phyloP scores from a whole-genome alignment of 345 rosid species.

The Bruguiera parviflora region DNA sequence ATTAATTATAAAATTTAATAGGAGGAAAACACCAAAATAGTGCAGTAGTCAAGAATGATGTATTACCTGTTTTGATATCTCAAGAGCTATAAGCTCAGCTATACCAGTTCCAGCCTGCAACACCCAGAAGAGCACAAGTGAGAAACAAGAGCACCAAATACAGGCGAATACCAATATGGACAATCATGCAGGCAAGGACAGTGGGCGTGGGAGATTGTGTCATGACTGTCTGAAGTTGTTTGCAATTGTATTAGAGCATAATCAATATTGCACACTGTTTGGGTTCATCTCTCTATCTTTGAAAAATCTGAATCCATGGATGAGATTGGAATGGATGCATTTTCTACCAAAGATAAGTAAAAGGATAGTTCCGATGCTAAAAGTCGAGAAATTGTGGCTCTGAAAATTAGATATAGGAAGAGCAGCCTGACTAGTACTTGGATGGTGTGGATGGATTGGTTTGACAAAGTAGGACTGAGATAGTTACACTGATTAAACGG shows the following conservation, averaged over 20 bases:
- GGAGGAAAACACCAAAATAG: neutral
- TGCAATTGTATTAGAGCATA: neutral
- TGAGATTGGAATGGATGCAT: neutral
- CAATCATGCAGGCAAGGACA: neutral
- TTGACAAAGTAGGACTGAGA: too few species aligned
- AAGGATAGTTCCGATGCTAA: neutral
- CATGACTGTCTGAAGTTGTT: neutral
- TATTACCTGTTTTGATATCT: constrained; percentile 86
- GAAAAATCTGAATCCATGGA: too few species aligned
- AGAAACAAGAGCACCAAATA: neutral
- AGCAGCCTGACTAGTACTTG: too few species aligned
- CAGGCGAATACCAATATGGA: neutral
- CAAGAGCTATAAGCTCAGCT: constrained; percentile 92
- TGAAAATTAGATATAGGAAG: too few species aligned
- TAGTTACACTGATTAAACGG: too few species aligned
- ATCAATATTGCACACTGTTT: neutral
- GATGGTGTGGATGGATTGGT: too few species aligned
- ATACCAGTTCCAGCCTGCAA: constrained; percentile 98
- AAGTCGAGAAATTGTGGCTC: too few species aligned
- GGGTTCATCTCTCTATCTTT: neutral
- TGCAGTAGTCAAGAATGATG: constrained; percentile 23
- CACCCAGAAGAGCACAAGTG: neutral
- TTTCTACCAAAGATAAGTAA: neutral
- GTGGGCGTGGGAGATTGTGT: neutral
- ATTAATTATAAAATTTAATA: constrained; percentile 21